These are phyloP conservation scores for Globisporangium viniferum DNA, from an alignment of 352 stramenopile genomes.

Conservation along the genomic window DNA sequence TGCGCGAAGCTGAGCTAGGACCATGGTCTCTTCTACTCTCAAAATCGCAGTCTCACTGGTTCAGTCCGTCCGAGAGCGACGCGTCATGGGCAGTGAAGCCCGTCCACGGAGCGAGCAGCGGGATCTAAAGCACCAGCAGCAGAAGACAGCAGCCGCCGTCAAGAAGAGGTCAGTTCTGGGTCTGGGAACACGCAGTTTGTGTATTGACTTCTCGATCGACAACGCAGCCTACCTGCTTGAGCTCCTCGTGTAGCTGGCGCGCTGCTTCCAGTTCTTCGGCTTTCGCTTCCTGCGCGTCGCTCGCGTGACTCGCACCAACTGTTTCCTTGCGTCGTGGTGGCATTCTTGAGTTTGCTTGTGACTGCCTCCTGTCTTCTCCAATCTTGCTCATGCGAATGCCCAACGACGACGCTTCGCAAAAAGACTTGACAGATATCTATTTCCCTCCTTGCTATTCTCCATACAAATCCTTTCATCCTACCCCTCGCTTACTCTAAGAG, in stretches of 20 bases:
- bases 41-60: slow-evolving; percentile 23
- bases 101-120: slow-evolving; percentile 48
- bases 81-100: slow-evolving; percentile 36
- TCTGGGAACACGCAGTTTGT: not conserved
- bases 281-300: not conserved
- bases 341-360: not conserved
- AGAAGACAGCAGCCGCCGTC: not conserved
- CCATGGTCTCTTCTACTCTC: not conserved
- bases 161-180: no score
- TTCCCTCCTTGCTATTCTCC: not conserved
- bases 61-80: slow-evolving; percentile 46
- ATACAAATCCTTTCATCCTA: no score
- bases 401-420: slow-evolving; percentile 8
- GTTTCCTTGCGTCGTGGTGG: not conserved
- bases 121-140: slow-evolving; percentile 20
- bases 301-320: not conserved
- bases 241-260: slow-evolving; percentile 19
- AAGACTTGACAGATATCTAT: not conserved
- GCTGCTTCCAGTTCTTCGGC: slow-evolving; percentile 1
- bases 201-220: not conserved
- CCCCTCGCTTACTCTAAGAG: no score
- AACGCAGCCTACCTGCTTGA: slow-evolving; percentile 19
- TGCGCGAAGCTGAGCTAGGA: not conserved
- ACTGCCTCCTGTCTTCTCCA: not conserved
- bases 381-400: not conserved